phyloP scores from a whole-genome alignment of 768 basidiomycete genomes.

The Collybia mongolica region DNA sequence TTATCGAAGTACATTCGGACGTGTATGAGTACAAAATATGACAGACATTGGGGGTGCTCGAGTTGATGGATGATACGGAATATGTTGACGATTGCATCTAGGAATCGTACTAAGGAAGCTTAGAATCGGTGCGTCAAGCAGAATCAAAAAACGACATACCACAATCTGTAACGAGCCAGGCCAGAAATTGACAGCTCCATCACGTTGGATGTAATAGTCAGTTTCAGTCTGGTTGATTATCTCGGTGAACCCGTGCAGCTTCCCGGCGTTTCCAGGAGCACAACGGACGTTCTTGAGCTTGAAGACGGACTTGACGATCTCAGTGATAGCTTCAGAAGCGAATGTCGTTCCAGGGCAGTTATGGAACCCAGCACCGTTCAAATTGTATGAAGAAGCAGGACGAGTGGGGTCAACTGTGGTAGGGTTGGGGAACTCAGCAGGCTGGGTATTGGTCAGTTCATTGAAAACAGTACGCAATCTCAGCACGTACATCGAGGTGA shows the following conservation, averaged over 20 bases:
- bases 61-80: too few relatives aligned
- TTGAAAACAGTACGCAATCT: slow-evolving; percentile 4
- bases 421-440: slow-evolving; percentile 41
- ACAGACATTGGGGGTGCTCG: too few relatives aligned
- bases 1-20: too few relatives aligned
- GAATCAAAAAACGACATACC: slow-evolving; percentile 16
- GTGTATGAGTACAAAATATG: too few relatives aligned
- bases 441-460: slow-evolving; percentile 20
- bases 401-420: slow-evolving; percentile 35
- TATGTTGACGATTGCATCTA: too few relatives aligned
- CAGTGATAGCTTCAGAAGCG: slow-evolving; percentile 36
- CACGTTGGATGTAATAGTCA: slow-evolving; percentile 29
- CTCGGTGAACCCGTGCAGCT: slow-evolving; percentile 28
- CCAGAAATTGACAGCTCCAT: slow-evolving; percentile 33
- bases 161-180: slow-evolving; percentile 35
- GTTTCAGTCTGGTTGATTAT: slow-evolving; percentile 31
- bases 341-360: slow-evolving; percentile 34
- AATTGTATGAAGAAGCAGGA: slow-evolving; percentile 25
- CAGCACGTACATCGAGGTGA: slow-evolving; percentile 33
- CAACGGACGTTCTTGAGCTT: slow-evolving; percentile 42
- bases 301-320: slow-evolving; percentile 47
- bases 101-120: too few relatives aligned
- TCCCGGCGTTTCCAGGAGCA: slow-evolving; percentile 42
- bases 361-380: slow-evolving; percentile 39
- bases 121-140: neutral